Base-by-base conservation (phyloP, 2,329 filamentous ascomycete genomes). In the Paraconiothyrium sp. region DNA sequence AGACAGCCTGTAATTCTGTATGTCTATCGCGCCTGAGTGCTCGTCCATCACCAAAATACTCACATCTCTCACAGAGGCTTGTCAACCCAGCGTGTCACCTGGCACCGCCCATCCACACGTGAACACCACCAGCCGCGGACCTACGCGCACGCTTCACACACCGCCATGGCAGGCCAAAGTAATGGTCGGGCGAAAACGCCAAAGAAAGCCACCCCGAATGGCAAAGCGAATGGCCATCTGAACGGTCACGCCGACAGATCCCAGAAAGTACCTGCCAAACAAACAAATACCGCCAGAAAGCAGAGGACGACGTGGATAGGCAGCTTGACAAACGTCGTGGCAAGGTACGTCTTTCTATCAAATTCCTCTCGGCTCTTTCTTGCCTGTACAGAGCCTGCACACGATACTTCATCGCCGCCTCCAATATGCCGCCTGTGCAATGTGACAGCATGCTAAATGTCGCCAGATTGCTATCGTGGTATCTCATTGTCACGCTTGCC, bases 401-500 rank as follows among this genome's bases (percentile, higher is more conserved):
- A 22, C 9, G n/a, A 27, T 47, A 22, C 14, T 30, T 13, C 55
- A 14, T 35, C 13, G 6, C 13, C 48, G 16, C 11, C 10, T 37
- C 14, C 32, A 22, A 24, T 37, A 16, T 37, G 22, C 32, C 16
- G 49, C n/a, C 49, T 8, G 7, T 24, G 32, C 9, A 7, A 24
- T 39, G 8, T 13, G n/a, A 14, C 46, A 41, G 1, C 14, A n/a
- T 43, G 22, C 55, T 50, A 35, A 57, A 34, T 20, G 4, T n/a
- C 24, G 11, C 9, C 58, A 75, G 94, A 72, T 78, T 97, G 48
- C 78, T 90, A 60, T 90, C 92, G 22, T 99, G 94, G 94, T 97
- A 95, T 77, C 86, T 89, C 39, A 89, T 98, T 66, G 79, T 93
- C 63, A 95, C 91, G 27, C 82, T 95, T 58, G 80, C 94, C 61